A percentile compares a stretch with the other conserved stretches of the same genome.
Conservation (phyloP, 352 stramenopile species). For the Stephanocyclus meneghinianus region DNA sequence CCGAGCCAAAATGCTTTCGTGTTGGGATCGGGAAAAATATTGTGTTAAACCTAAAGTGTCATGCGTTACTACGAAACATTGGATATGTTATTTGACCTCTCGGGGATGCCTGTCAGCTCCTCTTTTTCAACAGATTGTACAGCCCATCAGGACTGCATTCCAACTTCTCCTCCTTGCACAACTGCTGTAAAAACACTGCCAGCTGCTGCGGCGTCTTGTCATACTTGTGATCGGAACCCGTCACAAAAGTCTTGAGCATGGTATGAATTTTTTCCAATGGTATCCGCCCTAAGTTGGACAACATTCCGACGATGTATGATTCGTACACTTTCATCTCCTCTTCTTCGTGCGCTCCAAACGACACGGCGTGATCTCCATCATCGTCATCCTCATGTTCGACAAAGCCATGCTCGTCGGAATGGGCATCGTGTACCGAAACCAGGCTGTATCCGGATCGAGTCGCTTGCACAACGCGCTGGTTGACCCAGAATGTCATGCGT, state of each 20-base stretch:
- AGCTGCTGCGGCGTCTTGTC: constrained; percentile 79
- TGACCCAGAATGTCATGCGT: constrained; percentile 83
- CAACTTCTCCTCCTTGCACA: constrained; percentile 80
- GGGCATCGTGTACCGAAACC: constrained; percentile 38
- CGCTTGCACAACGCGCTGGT: constrained; percentile 72
- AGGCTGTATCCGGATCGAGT: constrained; percentile 57
- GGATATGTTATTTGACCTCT: too few species aligned
- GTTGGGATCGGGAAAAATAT: constrained; percentile 14
- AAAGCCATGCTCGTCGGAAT: constrained; percentile 45
- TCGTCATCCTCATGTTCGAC: constrained; percentile 68
- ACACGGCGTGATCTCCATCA: constrained; percentile 86
- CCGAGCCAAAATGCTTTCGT: constrained; percentile 33
- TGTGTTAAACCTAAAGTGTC: constrained; percentile 9
- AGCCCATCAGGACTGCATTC: constrained; percentile 80
- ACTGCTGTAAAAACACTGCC: constrained; percentile 72
- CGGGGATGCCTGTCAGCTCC: constrained; percentile 12
- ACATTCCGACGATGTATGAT: constrained; percentile 93
- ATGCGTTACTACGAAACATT: too few species aligned
- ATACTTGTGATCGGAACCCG: constrained; percentile 79
- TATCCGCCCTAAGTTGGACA: constrained; percentile 91
- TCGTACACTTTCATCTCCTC: constrained; percentile 91
- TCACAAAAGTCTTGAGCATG: constrained; percentile 88
- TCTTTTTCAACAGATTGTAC: constrained; percentile 78
- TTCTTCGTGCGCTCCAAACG: constrained; percentile 87
- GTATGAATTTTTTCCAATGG: constrained; percentile 92